Percentiles rank a stretch among this genome's conserved stretches.
Conservation (phyloP, 768 basidiomycete species). For the Dacryopinax primogenitus region DNA sequence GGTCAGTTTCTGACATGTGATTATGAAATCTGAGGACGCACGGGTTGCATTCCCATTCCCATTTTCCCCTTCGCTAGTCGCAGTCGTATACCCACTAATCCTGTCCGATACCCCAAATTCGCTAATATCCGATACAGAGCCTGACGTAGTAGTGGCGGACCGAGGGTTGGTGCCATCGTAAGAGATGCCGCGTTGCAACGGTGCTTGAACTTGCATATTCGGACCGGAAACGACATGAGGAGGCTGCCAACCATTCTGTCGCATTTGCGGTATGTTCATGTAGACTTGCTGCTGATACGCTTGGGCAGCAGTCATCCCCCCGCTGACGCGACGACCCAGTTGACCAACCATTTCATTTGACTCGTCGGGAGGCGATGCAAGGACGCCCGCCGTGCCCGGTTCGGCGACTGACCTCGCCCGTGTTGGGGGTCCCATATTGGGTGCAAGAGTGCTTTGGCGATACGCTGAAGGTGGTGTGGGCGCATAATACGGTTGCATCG, state of each 20-base stretch:
- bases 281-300: slow-evolving; percentile 70
- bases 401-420: slow-evolving; percentile 43
- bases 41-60: neutral
- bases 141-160: neutral
- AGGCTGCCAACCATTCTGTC: neutral
- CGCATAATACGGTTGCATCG: slow-evolving; percentile 4
- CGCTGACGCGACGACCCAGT: slow-evolving; percentile 25
- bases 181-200: neutral
- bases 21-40: neutral
- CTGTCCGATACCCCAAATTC: slow-evolving; percentile 9
- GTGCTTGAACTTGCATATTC: slow-evolving; percentile 2
- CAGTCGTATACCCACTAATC: neutral
- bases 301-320: slow-evolving; percentile 61
- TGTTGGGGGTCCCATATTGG: neutral
- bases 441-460: slow-evolving; percentile 26
- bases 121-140: slow-evolving; percentile 1
- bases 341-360: slow-evolving; percentile 39
- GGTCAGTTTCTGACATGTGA: neutral
- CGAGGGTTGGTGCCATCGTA: neutral
- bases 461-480: slow-evolving; percentile 21
- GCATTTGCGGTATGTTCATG: slow-evolving; percentile 26
- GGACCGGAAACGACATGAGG: neutral
- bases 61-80: neutral
- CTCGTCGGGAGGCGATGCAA: slow-evolving; percentile 38
- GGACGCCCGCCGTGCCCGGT: slow-evolving; percentile 33